Base-by-base conservation (phyloP, 331 rosid genomes). In the Saraca asoca region DNA sequence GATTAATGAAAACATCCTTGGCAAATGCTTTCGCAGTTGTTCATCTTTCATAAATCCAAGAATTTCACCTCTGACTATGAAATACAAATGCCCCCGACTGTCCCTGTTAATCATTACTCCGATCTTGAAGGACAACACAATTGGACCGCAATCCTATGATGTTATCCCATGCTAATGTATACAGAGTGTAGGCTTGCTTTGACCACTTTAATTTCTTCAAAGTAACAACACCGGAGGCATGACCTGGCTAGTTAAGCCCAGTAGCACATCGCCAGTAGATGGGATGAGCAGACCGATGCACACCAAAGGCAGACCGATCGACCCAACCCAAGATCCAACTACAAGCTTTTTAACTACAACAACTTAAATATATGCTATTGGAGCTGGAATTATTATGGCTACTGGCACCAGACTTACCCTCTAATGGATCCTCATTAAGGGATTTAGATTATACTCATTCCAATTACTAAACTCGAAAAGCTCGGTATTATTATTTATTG, bases 1-100 rank as follows among this genome's bases (percentile, higher is more conserved):
- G 31, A 24, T 24, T 24, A 24, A 24, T 24, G 31, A 24, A 24
- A 24, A 64, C 48, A 64, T 64, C 66, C 67, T 69, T 58, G 74
- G 74, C 67, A 69, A 69, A 69, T 69, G 74, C 67, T 69, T 69
- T 69, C 59, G 31, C 51, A 69, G 41, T 69, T 69, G 74, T 69
- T 69, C 67, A 51, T 69, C 51, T 57, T 69, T 69, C 58, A 69
- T 58, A 69, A 69, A 69, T 69, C 66, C 42, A 69, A 69, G 74
- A 69, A 69, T 69, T 69, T 69, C 58, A 58, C 66, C 74, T 69
- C 66, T 69, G 41, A 69, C 66, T 69, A 69, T 57, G 74, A 68
- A 64, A 64, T 64, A 64, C 37, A 37, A 64, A 64, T 64, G 70
- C 70, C 50, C 59, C 70, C 59, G 37, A 64, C 19, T 50, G 50